A percentile compares a stretch with the other conserved stretches of the same genome.
These are phyloP conservation scores for Suillus weaverae DNA, from an alignment of 768 basidiomycete species.

Conservation along the genomic window DNA sequence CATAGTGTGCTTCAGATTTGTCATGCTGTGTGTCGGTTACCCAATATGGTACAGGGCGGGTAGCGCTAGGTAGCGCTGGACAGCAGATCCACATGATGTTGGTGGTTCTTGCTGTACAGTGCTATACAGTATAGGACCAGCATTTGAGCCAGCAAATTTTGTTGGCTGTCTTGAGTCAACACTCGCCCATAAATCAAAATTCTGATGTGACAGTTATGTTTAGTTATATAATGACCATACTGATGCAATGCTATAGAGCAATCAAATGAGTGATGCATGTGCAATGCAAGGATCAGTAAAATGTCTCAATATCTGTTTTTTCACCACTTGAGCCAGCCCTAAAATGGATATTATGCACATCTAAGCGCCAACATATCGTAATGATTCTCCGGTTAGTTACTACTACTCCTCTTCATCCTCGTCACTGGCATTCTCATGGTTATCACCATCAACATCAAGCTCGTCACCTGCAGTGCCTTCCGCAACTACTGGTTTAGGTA, in stretches of 20 bases:
- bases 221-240: not conserved
- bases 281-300: not conserved
- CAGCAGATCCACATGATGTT: too few relatives aligned
- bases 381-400: too few relatives aligned
- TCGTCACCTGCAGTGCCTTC: too few relatives aligned
- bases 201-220: not conserved
- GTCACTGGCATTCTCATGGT: slow-evolving; percentile 1
- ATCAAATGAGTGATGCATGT: not conserved
- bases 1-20: too few relatives aligned
- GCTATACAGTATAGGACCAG: not conserved
- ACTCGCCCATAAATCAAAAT: not conserved
- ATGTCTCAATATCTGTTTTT: not conserved
- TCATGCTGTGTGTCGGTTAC: too few relatives aligned
- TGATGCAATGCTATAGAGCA: not conserved
- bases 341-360: not conserved
- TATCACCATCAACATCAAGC: too few relatives aligned
- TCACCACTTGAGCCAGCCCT: not conserved
- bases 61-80: too few relatives aligned
- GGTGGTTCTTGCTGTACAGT: too few relatives aligned
- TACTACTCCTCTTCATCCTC: too few relatives aligned
- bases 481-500: slow-evolving; percentile 2
- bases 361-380: too few relatives aligned
- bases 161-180: not conserved
- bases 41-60: too few relatives aligned
- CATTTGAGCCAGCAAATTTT: not conserved